Conservation (phyloP, 2,329 filamentous ascomycete genomes). For the Cercospora sp. region DNA sequence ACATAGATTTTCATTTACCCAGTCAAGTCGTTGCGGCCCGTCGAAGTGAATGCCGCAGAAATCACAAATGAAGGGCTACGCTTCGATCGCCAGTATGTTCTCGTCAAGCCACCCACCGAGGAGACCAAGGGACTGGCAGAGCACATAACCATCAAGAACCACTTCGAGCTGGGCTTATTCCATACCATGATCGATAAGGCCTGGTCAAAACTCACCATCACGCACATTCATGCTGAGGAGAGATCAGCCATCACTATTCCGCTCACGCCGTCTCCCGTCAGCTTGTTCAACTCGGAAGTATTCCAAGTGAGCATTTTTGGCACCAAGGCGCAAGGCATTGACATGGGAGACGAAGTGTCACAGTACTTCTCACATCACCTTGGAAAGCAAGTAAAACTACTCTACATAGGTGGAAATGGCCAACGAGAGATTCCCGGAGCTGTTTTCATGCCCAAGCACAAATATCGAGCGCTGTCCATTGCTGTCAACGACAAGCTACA, state of each 20-base stretch:
- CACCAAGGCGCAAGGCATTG: slow-evolving; percentile 37
- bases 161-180: slow-evolving; percentile 38
- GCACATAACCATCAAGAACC: slow-evolving; percentile 40
- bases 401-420: slow-evolving; percentile 39
- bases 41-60: slow-evolving; percentile 37
- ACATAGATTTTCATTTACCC: slow-evolving; percentile 39
- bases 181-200: slow-evolving; percentile 37
- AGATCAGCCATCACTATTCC: slow-evolving; percentile 33
- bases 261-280: slow-evolving; percentile 36
- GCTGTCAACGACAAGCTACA: slow-evolving; percentile 38
- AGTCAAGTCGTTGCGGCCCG: slow-evolving; percentile 37
- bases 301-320: slow-evolving; percentile 39
- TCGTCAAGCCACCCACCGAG: slow-evolving; percentile 36
- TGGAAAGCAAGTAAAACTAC: slow-evolving; percentile 28
- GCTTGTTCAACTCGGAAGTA: slow-evolving; percentile 31
- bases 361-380: slow-evolving; percentile 37
- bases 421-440: slow-evolving; percentile 39
- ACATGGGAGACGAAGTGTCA: slow-evolving; percentile 38
- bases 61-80: slow-evolving; percentile 40
- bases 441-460: slow-evolving; percentile 36
- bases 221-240: slow-evolving; percentile 33
- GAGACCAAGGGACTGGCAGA: slow-evolving; percentile 35
- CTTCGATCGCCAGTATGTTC: slow-evolving; percentile 40
- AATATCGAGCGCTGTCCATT: slow-evolving; percentile 35
- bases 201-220: slow-evolving; percentile 40